Conservation (phyloP, 345 rosid genomes). For the Acer negundo region DNA sequence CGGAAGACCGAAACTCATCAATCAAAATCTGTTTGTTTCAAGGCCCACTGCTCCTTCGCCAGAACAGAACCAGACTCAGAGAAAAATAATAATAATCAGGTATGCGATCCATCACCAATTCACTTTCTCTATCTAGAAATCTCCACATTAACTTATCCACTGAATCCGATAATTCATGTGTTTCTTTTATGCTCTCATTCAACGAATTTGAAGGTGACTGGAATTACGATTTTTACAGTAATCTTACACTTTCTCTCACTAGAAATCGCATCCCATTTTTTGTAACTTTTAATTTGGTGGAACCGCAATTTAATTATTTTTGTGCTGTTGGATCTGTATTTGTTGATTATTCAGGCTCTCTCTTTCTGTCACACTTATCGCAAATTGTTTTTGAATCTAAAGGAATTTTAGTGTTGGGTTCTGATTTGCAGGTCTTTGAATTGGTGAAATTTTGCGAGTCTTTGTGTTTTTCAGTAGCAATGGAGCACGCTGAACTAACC, state of each 20-base stretch:
- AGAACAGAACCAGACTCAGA: not conserved
- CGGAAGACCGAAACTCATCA: not conserved
- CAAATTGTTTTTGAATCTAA: not conserved
- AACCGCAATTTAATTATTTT: not conserved
- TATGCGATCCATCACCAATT: conserved; percentile 14
- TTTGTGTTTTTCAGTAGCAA: conserved; percentile 39
- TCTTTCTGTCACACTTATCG: not conserved
- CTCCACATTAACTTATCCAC: not conserved
- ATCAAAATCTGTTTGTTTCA: conserved; percentile 4
- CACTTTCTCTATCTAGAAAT: not conserved
- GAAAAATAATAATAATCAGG: not conserved
- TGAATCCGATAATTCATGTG: not conserved
- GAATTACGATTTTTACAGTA: not conserved
- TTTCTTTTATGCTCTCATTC: not conserved
- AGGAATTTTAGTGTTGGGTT: not conserved
- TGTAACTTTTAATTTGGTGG: not conserved
- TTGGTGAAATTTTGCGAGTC: conserved; percentile 28
- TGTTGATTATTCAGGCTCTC: not conserved
- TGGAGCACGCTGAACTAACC: conserved; percentile 79
- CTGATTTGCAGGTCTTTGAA: conserved; percentile 30
- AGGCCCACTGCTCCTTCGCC: conserved; percentile 1
- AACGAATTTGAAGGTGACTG: not conserved
- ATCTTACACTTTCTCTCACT: not conserved
- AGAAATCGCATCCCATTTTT: not conserved
- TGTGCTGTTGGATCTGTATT: conserved; percentile 10